Conservation (phyloP, 257 asterid genomes). For the Osmanthus fragrans region DNA sequence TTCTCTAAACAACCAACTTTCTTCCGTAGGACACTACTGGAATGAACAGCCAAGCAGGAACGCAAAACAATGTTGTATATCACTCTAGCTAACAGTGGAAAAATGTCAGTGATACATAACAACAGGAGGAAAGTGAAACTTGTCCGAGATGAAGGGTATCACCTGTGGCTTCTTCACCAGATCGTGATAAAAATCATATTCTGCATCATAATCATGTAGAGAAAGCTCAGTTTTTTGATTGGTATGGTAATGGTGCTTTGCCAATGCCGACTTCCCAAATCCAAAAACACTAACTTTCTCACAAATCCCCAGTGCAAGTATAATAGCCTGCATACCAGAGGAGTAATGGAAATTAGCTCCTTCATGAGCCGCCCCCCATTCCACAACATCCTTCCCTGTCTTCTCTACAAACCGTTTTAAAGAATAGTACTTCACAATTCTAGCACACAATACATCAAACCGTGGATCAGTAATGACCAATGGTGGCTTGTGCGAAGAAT, state of each 20-base stretch:
- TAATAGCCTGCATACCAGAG: constrained; percentile 92
- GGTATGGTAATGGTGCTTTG: constrained; percentile 91
- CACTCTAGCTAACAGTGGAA: background rate
- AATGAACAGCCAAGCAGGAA: constrained; percentile 10
- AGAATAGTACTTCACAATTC: constrained; percentile 84
- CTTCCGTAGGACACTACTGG: background rate
- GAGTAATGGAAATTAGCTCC: constrained; percentile 84
- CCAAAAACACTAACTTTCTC: constrained; percentile 83
- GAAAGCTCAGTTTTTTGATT: constrained; percentile 80
- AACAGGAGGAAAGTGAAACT: constrained; percentile 65
- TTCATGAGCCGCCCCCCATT: constrained; percentile 75
- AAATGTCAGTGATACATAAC: constrained; percentile 57
- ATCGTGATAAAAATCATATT: constrained; percentile 77
- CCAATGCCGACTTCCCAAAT: constrained; percentile 65
- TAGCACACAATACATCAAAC: constrained; percentile 69
- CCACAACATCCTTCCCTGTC: constrained; percentile 48
- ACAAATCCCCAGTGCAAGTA: constrained; percentile 87
- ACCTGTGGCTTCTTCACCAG: constrained; percentile 51
- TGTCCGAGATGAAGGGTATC: constrained; percentile 75
- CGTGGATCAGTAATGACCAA: constrained; percentile 69
- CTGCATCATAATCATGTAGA: constrained; percentile 91
- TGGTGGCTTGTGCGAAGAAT: constrained; percentile 70
- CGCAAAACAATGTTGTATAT: constrained; percentile 12
- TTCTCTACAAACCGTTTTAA: constrained; percentile 53
- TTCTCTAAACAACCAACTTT: background rate